A percentile compares a stretch with the other conserved stretches of the same genome.
These are phyloP conservation scores for Cyclotella atomus DNA, from an alignment of 108 stramenopile genomes.

Conservation along the genomic window DNA sequence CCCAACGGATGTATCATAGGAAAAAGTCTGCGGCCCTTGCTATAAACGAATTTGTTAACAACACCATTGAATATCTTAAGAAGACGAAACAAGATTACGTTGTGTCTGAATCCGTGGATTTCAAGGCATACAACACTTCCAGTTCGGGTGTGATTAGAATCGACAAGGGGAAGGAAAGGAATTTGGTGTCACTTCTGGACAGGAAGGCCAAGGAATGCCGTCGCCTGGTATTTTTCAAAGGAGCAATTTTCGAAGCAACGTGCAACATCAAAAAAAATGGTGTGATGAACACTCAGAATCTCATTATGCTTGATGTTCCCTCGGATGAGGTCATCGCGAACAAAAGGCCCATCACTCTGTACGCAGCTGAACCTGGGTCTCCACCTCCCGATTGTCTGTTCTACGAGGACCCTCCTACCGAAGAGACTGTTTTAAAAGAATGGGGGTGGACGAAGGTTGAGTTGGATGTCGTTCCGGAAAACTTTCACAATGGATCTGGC, in stretches of 20 bases:
- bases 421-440: not conserved
- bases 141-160: not conserved
- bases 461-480: not conserved
- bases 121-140: not conserved
- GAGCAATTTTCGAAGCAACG: constrained; percentile 25
- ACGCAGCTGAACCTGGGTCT: not conserved
- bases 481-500: not conserved
- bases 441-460: constrained; percentile 13
- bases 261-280: constrained; percentile 7
- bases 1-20: constrained; percentile 17
- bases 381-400: not conserved
- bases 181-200: constrained; percentile 1
- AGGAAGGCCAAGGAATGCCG: constrained; percentile 3
- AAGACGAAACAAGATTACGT: not conserved
- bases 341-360: not conserved
- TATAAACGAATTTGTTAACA: not conserved
- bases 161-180: not conserved
- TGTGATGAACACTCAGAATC: constrained; percentile 12
- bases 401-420: not conserved
- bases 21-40: constrained; percentile 13
- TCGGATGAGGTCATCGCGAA: not conserved
- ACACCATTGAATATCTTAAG: not conserved
- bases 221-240: constrained; percentile 14
- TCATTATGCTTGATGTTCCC: constrained; percentile 26
- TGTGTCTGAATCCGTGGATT: not conserved